Evolutionary conservation across 495 filamentous ascomycete species (phyloP).

Genomic region (Xanthoparmelia taractica): DNA sequence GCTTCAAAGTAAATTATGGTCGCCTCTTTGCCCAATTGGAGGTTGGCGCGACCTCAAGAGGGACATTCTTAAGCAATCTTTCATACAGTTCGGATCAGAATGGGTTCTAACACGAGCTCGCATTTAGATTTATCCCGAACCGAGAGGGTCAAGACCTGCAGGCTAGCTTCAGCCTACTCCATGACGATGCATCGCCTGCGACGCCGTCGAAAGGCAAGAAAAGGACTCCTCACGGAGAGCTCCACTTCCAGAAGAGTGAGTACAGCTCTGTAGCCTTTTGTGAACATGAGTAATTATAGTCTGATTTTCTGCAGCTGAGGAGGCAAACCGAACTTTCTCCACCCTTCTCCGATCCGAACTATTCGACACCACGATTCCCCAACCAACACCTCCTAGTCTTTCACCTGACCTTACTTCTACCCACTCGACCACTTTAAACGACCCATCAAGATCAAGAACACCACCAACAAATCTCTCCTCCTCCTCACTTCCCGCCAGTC

Average conservation of each 20-base stretch:
- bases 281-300: neutral
- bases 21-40: neutral
- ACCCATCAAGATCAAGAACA: constrained; percentile 69
- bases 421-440: constrained; percentile 51
- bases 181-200: constrained; percentile 85
- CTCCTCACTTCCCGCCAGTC: constrained; percentile 53
- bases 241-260: constrained; percentile 90
- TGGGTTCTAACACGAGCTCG: neutral
- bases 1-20: constrained; percentile 6
- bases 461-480: constrained; percentile 60
- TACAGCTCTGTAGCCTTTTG: constrained; percentile 10
- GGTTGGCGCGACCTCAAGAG: constrained; percentile 9
- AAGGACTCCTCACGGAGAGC: constrained; percentile 78
- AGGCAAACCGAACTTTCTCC: constrained; percentile 88
- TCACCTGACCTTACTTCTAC: constrained; percentile 57
- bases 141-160: constrained; percentile 87
- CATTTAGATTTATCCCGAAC: constrained; percentile 82
- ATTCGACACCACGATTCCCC: constrained; percentile 83
- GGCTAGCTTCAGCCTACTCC: constrained; percentile 80
- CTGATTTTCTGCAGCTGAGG: constrained; percentile 65
- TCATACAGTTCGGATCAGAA: constrained; percentile 4
- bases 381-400: constrained; percentile 58
- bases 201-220: constrained; percentile 79
- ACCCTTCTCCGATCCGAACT: constrained; percentile 82
- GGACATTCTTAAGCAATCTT: neutral